A percentile compares a stretch with the other conserved stretches of the same genome.
phyloP scores from a whole-genome alignment of 106 monocot species.

The Allium fistulosum region DNA sequence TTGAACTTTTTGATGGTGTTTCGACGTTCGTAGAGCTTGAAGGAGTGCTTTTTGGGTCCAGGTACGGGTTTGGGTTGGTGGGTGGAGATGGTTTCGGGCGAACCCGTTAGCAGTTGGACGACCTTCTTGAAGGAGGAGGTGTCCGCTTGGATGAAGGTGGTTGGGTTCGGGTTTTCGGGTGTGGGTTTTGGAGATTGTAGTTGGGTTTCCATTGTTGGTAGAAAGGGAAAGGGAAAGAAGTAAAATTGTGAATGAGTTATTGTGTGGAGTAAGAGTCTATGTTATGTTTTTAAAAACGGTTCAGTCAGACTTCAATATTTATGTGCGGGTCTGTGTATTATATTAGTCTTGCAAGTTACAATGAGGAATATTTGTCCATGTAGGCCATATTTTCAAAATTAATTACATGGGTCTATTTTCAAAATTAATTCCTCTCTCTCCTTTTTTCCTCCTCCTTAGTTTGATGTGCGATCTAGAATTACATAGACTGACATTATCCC shows the following conservation, averaged over 20 bases:
- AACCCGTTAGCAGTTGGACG: constrained; percentile 96
- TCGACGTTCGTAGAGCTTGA: constrained; percentile 97
- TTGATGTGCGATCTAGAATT: no score
- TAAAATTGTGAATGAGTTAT: background rate
- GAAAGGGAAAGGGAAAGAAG: constrained; percentile 2
- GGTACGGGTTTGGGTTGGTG: background rate
- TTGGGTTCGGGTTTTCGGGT: constrained; percentile 55
- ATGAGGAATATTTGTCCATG: no score
- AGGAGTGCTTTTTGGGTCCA: constrained; percentile 51
- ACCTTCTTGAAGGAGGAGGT: constrained; percentile 88
- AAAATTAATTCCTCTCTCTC: no score
- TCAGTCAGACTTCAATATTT: background rate
- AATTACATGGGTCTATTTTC: no score
- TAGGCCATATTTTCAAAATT: no score
- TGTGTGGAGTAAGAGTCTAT: background rate
- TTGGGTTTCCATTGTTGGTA: constrained; percentile 1
- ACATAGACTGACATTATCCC: no score
- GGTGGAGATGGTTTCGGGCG: constrained; percentile 42
- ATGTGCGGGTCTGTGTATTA: background rate
- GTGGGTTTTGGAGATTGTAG: constrained; percentile 9
- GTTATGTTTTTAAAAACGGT: background rate
- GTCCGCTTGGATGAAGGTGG: constrained; percentile 95
- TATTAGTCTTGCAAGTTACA: no score
- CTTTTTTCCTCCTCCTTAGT: no score
- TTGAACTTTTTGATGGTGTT: constrained; percentile 62